These are phyloP conservation scores for Plasmodium billcollinsi DNA, from an alignment of 169 alveolate genomes.

Conservation along the genomic window DNA sequence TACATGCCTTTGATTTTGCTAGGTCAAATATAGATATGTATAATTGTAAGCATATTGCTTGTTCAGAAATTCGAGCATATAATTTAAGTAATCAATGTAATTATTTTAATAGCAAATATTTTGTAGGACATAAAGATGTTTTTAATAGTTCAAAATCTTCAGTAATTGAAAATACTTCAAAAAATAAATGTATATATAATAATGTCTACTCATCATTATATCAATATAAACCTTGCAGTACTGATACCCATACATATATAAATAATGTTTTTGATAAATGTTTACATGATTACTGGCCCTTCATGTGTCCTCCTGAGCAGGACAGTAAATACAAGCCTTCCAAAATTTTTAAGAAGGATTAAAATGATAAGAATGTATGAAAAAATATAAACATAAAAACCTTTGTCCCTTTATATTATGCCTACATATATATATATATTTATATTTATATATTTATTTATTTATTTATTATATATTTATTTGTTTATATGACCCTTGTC, in stretches of 20 bases:
- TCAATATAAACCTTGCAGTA: constrained; percentile 57
- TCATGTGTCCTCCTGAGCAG: constrained; percentile 80
- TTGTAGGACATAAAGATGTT: constrained; percentile 54
- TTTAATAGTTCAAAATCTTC: constrained; percentile 49
- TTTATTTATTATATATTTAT: too few species aligned
- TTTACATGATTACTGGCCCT: constrained; percentile 80
- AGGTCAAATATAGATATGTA: constrained; percentile 81
- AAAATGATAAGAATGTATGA: background rate
- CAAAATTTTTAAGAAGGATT: constrained; percentile 65
- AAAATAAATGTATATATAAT: constrained; percentile 64
- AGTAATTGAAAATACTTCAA: constrained; percentile 21
- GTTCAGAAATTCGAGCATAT: constrained; percentile 85
- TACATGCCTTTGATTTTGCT: constrained; percentile 86
- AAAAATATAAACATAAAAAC: background rate
- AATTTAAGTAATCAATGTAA: constrained; percentile 84
- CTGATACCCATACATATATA: constrained; percentile 52
- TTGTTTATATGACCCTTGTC: too few species aligned
- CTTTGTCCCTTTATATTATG: background rate
- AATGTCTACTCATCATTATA: constrained; percentile 40
- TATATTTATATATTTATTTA: too few species aligned
- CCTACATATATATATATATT: too few species aligned
- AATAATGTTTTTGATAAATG: constrained; percentile 78
- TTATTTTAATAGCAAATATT: constrained; percentile 71
- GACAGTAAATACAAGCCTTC: constrained; percentile 82
- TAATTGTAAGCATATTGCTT: constrained; percentile 83